Evolutionary conservation across 2,329 filamentous ascomycete species (phyloP).

Genomic region (Paracoccidioides lutzii): DNA sequence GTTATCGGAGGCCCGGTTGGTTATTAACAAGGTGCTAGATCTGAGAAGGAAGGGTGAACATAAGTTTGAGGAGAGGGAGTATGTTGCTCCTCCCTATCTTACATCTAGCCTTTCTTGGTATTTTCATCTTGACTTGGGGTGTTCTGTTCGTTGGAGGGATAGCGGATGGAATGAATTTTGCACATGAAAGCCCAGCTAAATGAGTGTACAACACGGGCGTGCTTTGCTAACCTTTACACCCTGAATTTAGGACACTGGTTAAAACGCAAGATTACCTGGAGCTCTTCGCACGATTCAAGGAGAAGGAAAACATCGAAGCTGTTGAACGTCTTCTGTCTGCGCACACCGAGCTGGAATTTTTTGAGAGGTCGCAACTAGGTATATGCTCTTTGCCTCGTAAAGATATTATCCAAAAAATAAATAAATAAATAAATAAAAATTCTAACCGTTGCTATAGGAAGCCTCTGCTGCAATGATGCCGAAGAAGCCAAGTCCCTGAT

Average conservation of each 20-base stretch:
- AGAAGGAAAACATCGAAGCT: slow-evolving; percentile 88
- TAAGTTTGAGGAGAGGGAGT: slow-evolving; percentile 76
- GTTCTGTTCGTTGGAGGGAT: not conserved
- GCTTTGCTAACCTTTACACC: not conserved
- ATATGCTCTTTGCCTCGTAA: slow-evolving; percentile 13
- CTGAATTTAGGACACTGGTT: slow-evolving; percentile 46
- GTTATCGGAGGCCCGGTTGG: slow-evolving; percentile 77
- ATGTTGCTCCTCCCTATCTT: slow-evolving; percentile 22
- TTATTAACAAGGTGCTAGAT: slow-evolving; percentile 78
- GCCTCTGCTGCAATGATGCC: slow-evolving; percentile 77
- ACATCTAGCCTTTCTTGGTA: not conserved
- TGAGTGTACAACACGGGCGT: not conserved
- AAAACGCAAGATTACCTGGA: slow-evolving; percentile 90
- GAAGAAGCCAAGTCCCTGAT: slow-evolving; percentile 97
- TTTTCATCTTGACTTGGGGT: not conserved
- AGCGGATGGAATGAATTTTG: not conserved
- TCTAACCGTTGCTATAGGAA: slow-evolving; percentile 43
- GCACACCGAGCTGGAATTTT: slow-evolving; percentile 66
- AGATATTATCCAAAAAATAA: not conserved
- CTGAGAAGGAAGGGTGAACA: slow-evolving; percentile 69
- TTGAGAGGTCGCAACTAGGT: slow-evolving; percentile 90
- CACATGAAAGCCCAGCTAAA: too few relatives aligned
- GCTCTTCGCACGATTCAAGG: slow-evolving; percentile 89
- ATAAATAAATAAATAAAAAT: not conserved
- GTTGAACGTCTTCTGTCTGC: slow-evolving; percentile 75